A percentile compares a stretch with the other conserved stretches of the same genome.
phyloP scores from a whole-genome alignment of 805 yeast species.

The Saccharomycopsis sp. region DNA sequence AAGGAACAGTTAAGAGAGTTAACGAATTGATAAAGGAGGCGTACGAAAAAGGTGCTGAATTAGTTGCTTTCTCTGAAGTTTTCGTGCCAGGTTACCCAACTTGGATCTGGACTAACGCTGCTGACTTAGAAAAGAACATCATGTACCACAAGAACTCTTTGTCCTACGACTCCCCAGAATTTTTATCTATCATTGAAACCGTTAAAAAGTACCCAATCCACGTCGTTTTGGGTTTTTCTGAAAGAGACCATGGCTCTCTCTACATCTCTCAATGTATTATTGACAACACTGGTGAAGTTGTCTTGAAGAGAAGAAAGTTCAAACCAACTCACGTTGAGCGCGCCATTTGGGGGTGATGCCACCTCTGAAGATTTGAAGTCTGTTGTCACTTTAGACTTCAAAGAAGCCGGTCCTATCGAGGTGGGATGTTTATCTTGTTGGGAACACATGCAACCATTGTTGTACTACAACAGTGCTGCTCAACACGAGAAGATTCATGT shows the following conservation, averaged over 20 bases:
- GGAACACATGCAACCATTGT: conserved; percentile 25
- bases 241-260: conserved; percentile 22
- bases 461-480: conserved; percentile 20
- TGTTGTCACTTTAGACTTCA: conserved; percentile 22
- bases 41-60: conserved; percentile 19
- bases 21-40: conserved; percentile 22
- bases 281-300: conserved; percentile 9
- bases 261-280: conserved; percentile 19
- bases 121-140: conserved; percentile 11
- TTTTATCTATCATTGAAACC: conserved; percentile 3
- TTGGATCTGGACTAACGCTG: conserved; percentile 13
- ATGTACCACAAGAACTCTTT: conserved; percentile 13
- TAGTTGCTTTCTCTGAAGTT: conserved; percentile 24
- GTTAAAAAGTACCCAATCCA: conserved; percentile 6
- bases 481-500: conserved; percentile 22
- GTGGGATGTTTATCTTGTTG: conserved; percentile 25
- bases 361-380: too few relatives aligned
- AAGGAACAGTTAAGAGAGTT: conserved; percentile 21
- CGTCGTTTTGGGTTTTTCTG: conserved; percentile 18
- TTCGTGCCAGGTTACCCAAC: conserved; percentile 24
- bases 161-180: conserved; percentile 10
- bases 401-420: conserved; percentile 10
- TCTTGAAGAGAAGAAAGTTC: conserved; percentile 23
- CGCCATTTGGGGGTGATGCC: conserved; percentile 24
- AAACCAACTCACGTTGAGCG: conserved; percentile 26